Evolutionary conservation across 441 rosid species (phyloP).

Genomic region (Daphne laureola): DNA sequence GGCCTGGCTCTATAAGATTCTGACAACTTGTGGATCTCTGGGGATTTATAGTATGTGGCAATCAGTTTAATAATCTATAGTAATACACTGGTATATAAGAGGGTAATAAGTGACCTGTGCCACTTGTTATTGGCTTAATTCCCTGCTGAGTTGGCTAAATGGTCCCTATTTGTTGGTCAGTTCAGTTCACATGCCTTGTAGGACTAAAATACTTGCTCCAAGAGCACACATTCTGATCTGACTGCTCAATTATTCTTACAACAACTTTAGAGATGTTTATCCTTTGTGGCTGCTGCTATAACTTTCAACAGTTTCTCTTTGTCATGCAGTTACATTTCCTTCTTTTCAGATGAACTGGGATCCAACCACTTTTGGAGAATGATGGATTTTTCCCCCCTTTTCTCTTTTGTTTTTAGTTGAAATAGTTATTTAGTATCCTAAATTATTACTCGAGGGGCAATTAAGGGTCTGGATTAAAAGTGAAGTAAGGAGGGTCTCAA

Average conservation of each 20-base stretch:
- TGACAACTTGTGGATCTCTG: slow-evolving; percentile 24
- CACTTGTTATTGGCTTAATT: slow-evolving; percentile 29
- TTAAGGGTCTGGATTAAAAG: too few relatives aligned
- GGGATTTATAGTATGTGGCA: slow-evolving; percentile 19
- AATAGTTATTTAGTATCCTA: too few relatives aligned
- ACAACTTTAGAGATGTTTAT: slow-evolving; percentile 13
- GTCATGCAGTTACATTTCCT: slow-evolving; percentile 18
- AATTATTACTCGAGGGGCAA: too few relatives aligned
- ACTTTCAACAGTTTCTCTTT: slow-evolving; percentile 18
- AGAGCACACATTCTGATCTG: slow-evolving; percentile 6
- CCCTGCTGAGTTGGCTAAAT: slow-evolving; percentile 41
- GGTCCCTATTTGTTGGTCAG: slow-evolving; percentile 34
- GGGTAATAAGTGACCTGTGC: slow-evolving; percentile 37
- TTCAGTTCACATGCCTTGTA: slow-evolving; percentile 25
- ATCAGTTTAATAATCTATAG: slow-evolving; percentile 13
- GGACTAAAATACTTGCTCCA: slow-evolving; percentile 6
- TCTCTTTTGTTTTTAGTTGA: not conserved
- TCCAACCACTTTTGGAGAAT: slow-evolving; percentile 5
- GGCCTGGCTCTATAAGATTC: slow-evolving; percentile 13
- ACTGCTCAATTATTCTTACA: slow-evolving; percentile 11
- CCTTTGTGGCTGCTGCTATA: slow-evolving; percentile 13
- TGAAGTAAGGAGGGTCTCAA: too few relatives aligned
- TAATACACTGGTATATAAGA: slow-evolving; percentile 26
- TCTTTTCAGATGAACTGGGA: slow-evolving; percentile 10
- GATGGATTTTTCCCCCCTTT: not conserved